These are phyloP conservation scores for Paramecium primaurelia DNA, from an alignment of 73 alveolate species.

Conservation along the genomic window DNA sequence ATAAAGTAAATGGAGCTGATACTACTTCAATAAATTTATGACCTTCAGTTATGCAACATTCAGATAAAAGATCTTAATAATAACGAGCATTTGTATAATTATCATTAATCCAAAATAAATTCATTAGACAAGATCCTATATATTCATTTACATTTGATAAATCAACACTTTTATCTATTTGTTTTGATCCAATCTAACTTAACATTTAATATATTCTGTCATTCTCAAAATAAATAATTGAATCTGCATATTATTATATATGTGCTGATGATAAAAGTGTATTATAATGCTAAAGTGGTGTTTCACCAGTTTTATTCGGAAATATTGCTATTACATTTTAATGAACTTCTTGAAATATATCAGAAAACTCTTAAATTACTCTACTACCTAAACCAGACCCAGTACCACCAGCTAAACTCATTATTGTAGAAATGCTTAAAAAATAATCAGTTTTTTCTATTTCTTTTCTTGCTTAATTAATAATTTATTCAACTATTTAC, in stretches of 20 bases:
- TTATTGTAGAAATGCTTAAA: conserved; percentile 79
- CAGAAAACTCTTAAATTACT: conserved; percentile 86
- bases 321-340: conserved; percentile 85
- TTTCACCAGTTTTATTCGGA: conserved; percentile 87
- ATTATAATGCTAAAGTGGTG: conserved; percentile 86
- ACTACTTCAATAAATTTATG: conserved; percentile 53
- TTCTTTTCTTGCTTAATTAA: conserved; percentile 88
- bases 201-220: conserved; percentile 68
- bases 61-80: conserved; percentile 34
- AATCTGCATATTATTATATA: conserved; percentile 77
- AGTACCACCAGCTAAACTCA: conserved; percentile 98
- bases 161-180: conserved; percentile 68
- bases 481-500: conserved; percentile 73
- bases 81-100: neutral
- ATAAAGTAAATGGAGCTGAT: conserved; percentile 42
- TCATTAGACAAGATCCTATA: conserved; percentile 71
- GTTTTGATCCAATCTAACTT: conserved; percentile 54
- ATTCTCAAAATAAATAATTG: conserved; percentile 74
- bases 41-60: conserved; percentile 54
- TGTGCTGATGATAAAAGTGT: conserved; percentile 76
- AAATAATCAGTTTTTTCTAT: conserved; percentile 95
- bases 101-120: conserved; percentile 62
- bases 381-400: conserved; percentile 99
- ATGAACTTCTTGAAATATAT: conserved; percentile 88
- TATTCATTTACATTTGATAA: conserved; percentile 78